phyloP scores from a whole-genome alignment of 306 rosid genomes.

The Hippophae gyantsensis region DNA sequence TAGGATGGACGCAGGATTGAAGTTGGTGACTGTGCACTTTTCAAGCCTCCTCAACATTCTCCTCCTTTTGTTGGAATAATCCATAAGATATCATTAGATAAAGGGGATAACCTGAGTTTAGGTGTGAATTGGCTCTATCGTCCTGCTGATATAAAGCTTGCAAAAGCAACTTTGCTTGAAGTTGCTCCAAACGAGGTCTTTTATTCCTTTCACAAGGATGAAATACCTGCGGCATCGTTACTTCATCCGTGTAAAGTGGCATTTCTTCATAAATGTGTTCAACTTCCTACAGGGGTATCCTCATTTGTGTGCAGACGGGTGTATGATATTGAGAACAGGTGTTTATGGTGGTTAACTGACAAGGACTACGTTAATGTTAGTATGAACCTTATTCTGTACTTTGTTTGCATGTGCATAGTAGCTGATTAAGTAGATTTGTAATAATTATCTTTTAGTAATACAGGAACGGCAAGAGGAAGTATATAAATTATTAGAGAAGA shows the following conservation, averaged over 20 bases:
- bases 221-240: conserved; percentile 61
- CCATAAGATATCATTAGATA: conserved; percentile 31
- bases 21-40: conserved; percentile 82
- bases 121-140: conserved; percentile 84
- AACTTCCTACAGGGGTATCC: conserved; percentile 63
- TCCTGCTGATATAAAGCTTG: conserved; percentile 54
- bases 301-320: conserved; percentile 84
- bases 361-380: conserved; percentile 71
- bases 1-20: conserved; percentile 65
- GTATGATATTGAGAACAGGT: conserved; percentile 65
- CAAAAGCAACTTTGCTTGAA: conserved; percentile 54
- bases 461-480: conserved; percentile 86
- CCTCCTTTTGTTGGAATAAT: conserved; percentile 77
- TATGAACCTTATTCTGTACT: conserved; percentile 2
- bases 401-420: neutral
- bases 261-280: conserved; percentile 66
- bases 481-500: conserved; percentile 54
- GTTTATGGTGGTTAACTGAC: conserved; percentile 86
- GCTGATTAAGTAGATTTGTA: neutral
- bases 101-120: conserved; percentile 41
- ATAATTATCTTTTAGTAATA: conserved; percentile 5
- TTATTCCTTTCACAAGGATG: conserved; percentile 86
- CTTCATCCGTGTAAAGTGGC: conserved; percentile 93
- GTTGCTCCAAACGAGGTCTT: conserved; percentile 76
- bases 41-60: conserved; percentile 54